phyloP scores from a whole-genome alignment of 2,329 filamentous ascomycete species.

The Cladosporium oxysporum region DNA sequence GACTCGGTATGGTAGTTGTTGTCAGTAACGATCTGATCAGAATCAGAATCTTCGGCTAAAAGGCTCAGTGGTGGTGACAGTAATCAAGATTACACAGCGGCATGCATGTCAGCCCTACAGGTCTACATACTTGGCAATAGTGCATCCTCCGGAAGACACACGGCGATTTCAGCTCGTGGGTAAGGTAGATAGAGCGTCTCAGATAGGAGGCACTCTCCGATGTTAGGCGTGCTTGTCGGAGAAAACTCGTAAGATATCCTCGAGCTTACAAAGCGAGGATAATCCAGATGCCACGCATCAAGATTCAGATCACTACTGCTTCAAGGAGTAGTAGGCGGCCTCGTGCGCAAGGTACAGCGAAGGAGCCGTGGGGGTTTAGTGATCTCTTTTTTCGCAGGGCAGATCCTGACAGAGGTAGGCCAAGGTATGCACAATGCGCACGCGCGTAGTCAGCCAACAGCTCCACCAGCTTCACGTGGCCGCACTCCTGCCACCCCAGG shows the following conservation, averaged over 20 bases:
- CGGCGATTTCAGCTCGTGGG: neutral
- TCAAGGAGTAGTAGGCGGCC: neutral
- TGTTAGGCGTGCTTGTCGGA: neutral
- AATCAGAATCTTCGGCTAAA: neutral
- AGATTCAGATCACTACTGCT: slow-evolving; percentile 2
- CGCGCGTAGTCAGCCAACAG: neutral
- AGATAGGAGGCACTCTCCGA: neutral
- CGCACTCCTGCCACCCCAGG: slow-evolving; percentile 4
- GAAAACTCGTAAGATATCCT: neutral
- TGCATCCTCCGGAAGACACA: neutral
- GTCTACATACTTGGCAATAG: neutral
- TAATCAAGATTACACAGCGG: neutral
- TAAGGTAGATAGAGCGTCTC: neutral
- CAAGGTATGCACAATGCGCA: neutral
- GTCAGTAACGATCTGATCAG: neutral
- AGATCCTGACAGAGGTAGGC: neutral
- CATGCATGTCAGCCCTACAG: neutral
- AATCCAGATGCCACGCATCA: neutral
- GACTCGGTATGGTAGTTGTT: neutral
- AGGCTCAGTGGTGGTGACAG: neutral
- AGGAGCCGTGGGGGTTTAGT: slow-evolving; percentile 6
- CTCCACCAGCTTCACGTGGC: slow-evolving; percentile 10
- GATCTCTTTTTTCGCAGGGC: slow-evolving; percentile 5
- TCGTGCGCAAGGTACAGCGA: neutral
- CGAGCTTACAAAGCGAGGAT: slow-evolving; percentile 3